These are phyloP conservation scores for Rutidosis leptorrhynchoides DNA, from an alignment of 129 eudicot species.

Conservation along the genomic window DNA sequence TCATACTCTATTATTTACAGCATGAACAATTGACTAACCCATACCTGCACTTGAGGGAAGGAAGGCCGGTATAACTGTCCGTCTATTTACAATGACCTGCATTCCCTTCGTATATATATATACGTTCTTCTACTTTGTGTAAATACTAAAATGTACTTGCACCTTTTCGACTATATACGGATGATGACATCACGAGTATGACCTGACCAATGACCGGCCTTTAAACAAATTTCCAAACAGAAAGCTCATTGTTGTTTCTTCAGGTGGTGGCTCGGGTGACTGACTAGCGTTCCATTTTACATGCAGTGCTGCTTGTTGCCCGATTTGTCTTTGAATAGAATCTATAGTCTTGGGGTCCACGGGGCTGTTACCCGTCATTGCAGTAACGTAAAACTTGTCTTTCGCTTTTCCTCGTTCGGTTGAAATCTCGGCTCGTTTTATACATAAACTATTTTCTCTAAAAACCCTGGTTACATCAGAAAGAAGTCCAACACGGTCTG, in stretches of 20 bases:
- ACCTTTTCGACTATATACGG: background rate
- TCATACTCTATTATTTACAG: conserved; percentile 2
- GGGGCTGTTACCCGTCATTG: conserved; percentile 62
- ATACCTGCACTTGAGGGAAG: conserved; percentile 9
- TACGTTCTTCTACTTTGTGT: background rate
- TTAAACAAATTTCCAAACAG: conserved; percentile 70
- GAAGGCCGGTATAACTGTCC: conserved; percentile 1
- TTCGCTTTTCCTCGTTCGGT: conserved; percentile 70
- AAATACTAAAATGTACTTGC: conserved; percentile 12
- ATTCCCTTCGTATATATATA: conserved; percentile 22
- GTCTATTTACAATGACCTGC: conserved; percentile 10
- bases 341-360: conserved; percentile 72
- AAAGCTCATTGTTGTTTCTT: conserved; percentile 57
- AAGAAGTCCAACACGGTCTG: conserved; percentile 81
- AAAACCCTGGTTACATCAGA: conserved; percentile 92
- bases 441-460: conserved; percentile 76
- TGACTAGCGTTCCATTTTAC: conserved; percentile 52
- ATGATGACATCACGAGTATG: conserved; percentile 13
- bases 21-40: background rate
- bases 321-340: conserved; percentile 59
- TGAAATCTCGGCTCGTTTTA: conserved; percentile 85
- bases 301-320: conserved; percentile 50
- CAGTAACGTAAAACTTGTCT: conserved; percentile 81
- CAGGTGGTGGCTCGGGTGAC: conserved; percentile 45
- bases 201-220: conserved; percentile 39